Percentiles rank a stretch among this genome's conserved stretches.
Evolutionary conservation across 2,329 filamentous ascomycete genomes (phyloP).

Genomic region (Fusarium euwallaceae): DNA sequence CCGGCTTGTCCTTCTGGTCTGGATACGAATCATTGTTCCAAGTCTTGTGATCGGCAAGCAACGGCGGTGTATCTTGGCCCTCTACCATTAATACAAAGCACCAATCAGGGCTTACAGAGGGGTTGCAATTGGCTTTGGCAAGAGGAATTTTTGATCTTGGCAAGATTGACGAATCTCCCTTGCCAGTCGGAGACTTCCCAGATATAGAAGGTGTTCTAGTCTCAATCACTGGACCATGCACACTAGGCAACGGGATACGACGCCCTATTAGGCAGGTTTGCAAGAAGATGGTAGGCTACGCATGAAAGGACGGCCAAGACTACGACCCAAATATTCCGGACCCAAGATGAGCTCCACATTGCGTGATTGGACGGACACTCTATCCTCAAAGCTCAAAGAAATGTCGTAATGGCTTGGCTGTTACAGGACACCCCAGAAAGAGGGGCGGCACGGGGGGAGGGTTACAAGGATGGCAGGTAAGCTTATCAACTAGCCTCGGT

Average conservation of each 20-base stretch:
- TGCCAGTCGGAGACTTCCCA: conserved; percentile 10
- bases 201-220: conserved; percentile 30
- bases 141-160: conserved; percentile 23
- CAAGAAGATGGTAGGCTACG: background rate
- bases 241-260: background rate
- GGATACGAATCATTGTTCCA: background rate
- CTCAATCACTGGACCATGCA: background rate
- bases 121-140: background rate
- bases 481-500: conserved; percentile 1
- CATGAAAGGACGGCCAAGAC: background rate
- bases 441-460: background rate
- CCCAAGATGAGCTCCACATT: background rate
- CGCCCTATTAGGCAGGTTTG: conserved; percentile 3
- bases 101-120: conserved; percentile 9
- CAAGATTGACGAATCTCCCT: conserved; percentile 18
- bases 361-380: background rate
- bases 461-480: conserved; percentile 2
- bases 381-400: background rate
- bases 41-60: background rate
- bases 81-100: background rate
- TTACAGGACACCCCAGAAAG: background rate
- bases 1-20: background rate
- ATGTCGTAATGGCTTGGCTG: conserved; percentile 8
- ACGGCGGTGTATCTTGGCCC: conserved; percentile 3
- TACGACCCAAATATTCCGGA: background rate